These are phyloP conservation scores for Dendrobium officinale DNA, from an alignment of 106 monocot species.

Conservation along the genomic window DNA sequence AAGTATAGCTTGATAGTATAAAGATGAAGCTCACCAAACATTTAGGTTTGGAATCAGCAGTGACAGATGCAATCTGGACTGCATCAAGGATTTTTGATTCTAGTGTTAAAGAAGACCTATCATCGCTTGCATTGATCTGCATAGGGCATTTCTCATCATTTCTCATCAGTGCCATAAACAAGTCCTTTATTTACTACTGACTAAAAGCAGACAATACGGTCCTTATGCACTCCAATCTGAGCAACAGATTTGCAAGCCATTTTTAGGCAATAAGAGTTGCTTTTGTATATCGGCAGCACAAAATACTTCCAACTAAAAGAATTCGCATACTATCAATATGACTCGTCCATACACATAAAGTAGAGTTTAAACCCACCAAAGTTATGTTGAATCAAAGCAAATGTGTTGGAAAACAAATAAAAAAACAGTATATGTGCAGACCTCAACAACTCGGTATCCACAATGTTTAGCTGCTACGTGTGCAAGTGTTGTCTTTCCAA, in stretches of 20 bases:
- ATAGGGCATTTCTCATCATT: constrained; percentile 3
- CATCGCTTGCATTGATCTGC: constrained; percentile 99
- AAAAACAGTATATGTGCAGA: constrained; percentile 12
- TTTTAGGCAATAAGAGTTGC: neutral
- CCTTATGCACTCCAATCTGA: neutral
- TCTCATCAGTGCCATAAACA: neutral
- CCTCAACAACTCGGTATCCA: constrained; percentile 97
- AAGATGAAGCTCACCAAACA: constrained; percentile 61
- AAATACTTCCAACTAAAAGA: neutral
- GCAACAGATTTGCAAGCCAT: neutral
- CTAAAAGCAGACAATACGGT: neutral
- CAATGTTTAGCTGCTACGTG: constrained; percentile 95
- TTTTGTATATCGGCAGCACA: neutral
- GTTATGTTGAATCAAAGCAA: neutral
- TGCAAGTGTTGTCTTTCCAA: constrained; percentile 97
- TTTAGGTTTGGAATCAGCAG: constrained; percentile 80
- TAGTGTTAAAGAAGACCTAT: constrained; percentile 72
- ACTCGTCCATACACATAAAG: neutral
- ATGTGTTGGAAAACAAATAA: neutral
- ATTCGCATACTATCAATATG: neutral
- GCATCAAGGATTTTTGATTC: constrained; percentile 95
- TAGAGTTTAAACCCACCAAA: neutral
- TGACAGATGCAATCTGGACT: constrained; percentile 93
- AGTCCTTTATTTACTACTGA: neutral
- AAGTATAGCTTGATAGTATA: neutral